A percentile compares a stretch with the other conserved stretches of the same genome.
Evolutionary conservation across 176 grass and related monocot species (phyloP).

Genomic region (Oryza meridionalis): DNA sequence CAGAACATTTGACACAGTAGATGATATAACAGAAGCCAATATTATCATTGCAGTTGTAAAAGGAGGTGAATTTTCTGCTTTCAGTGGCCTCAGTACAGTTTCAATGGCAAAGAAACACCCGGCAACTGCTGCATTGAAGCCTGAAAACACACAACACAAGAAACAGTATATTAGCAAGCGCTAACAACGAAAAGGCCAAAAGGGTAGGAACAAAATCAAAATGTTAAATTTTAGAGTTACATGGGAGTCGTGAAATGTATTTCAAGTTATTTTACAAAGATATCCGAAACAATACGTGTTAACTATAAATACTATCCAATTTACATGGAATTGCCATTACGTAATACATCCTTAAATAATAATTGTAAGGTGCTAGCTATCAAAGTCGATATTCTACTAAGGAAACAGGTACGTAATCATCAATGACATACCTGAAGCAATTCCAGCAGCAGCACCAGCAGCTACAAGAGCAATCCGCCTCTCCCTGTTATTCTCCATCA

Average conservation of each 20-base stretch:
- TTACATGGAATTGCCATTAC: background rate
- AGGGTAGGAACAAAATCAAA: background rate
- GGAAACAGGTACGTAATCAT: background rate
- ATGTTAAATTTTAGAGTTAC: background rate
- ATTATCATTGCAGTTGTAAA: slow-evolving; percentile 99
- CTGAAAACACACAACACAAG: slow-evolving; percentile 55
- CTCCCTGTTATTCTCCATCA: slow-evolving; percentile 97
- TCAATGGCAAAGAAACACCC: slow-evolving; percentile 97
- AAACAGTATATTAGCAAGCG: slow-evolving; percentile 15
- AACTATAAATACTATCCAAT: slow-evolving; percentile 14
- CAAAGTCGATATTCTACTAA: background rate
- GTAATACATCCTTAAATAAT: background rate
- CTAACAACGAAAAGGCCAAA: background rate
- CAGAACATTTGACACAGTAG: slow-evolving; percentile 93
- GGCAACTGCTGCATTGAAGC: slow-evolving; percentile 96
- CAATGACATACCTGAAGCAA: slow-evolving; percentile 80
- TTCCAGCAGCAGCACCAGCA: slow-evolving; percentile 95
- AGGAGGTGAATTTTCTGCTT: slow-evolving; percentile 98
- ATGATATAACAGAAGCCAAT: slow-evolving; percentile 95
- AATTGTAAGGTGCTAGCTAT: background rate
- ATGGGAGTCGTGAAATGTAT: background rate
- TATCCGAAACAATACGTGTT: background rate
- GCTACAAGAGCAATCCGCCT: slow-evolving; percentile 91
- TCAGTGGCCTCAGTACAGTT: slow-evolving; percentile 91
- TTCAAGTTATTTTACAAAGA: slow-evolving; percentile 21